A percentile compares a stretch with the other conserved stretches of the same genome.
phyloP scores from a whole-genome alignment of 2,329 filamentous ascomycete species.

The Aspergillus alliaceus region DNA sequence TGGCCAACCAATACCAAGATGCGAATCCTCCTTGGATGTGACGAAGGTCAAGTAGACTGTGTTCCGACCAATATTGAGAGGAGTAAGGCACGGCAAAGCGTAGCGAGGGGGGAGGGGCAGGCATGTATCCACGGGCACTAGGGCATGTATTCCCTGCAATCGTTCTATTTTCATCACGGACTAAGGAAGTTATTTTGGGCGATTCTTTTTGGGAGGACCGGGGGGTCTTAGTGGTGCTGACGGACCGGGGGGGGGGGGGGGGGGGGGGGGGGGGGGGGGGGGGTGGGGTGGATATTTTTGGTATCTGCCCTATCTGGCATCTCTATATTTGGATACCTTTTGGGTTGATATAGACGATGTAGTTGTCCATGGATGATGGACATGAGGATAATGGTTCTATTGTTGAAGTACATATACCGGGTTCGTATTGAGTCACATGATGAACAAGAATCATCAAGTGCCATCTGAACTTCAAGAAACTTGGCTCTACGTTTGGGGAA shows the following conservation, averaged over 20 bases:
- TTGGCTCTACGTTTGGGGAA: background rate
- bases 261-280: too few species aligned
- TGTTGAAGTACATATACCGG: background rate
- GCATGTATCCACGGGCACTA: background rate
- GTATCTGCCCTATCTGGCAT: background rate
- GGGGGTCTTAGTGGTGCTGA: background rate
- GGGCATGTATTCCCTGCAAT: background rate
- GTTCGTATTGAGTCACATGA: background rate
- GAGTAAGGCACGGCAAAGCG: background rate
- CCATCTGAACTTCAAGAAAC: background rate
- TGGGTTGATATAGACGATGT: background rate
- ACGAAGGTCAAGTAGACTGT: background rate
- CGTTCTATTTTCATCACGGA: constrained; percentile 2
- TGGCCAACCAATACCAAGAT: background rate
- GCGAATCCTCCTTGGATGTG: background rate
- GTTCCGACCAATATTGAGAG: background rate
- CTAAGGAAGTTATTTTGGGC: constrained; percentile 3
- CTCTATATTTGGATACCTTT: background rate
- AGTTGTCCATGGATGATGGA: background rate
- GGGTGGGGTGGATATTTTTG: constrained; percentile 6
- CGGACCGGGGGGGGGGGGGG: too few species aligned
- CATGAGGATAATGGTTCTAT: background rate
- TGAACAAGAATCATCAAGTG: background rate
- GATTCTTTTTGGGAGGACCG: background rate
- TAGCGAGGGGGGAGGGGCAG: background rate